phyloP scores from a whole-genome alignment of 768 basidiomycete genomes.

The Phallus indusiatus region DNA sequence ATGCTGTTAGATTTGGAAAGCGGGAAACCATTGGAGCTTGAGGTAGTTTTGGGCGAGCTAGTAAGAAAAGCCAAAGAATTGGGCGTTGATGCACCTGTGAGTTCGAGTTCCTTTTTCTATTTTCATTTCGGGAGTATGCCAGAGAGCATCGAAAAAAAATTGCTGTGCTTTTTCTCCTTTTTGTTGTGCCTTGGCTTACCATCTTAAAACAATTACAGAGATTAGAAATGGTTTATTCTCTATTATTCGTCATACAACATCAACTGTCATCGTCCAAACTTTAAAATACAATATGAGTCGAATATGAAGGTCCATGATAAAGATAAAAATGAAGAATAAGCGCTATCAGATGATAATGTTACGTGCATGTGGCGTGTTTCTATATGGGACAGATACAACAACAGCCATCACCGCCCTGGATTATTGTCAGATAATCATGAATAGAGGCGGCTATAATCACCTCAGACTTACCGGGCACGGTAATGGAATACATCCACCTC shows the following conservation, averaged over 20 bases:
- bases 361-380: neutral
- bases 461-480: constrained; percentile 5
- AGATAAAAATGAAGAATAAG: too few relatives aligned
- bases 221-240: constrained; percentile 51
- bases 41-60: constrained; percentile 55
- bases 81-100: constrained; percentile 41
- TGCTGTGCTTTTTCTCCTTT: too few relatives aligned
- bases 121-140: neutral
- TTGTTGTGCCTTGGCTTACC: too few relatives aligned
- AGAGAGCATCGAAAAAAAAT: too few relatives aligned
- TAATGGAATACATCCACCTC: constrained; percentile 4
- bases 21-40: constrained; percentile 54
- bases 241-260: constrained; percentile 52
- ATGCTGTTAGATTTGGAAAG: constrained; percentile 52
- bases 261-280: constrained; percentile 27
- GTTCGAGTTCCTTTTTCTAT: constrained; percentile 15
- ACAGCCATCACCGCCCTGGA: constrained; percentile 3
- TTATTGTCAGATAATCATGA: neutral
- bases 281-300: neutral
- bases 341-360: too few relatives aligned
- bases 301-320: too few relatives aligned
- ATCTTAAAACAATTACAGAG: constrained; percentile 27
- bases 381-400: constrained; percentile 2
- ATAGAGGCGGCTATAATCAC: neutral
- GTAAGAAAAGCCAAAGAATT: constrained; percentile 40